Evolutionary conservation across 768 basidiomycete genomes (phyloP).

Genomic region (Plicaturopsis crispa): DNA sequence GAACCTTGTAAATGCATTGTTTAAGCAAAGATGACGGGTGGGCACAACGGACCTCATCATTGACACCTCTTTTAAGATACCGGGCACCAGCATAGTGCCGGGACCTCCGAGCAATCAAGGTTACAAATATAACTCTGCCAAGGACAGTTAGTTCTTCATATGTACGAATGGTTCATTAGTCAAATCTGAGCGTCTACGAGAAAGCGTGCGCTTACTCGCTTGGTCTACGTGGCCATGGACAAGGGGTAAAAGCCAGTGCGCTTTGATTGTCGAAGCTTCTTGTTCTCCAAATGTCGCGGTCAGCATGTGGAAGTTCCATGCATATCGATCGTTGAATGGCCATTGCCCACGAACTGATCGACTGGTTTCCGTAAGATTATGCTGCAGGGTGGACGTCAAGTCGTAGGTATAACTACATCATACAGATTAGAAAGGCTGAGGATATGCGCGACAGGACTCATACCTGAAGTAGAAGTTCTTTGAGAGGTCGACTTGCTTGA

Average conservation of each 20-base stretch:
- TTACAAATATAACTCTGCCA: slow-evolving; percentile 85
- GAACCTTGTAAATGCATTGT: background rate
- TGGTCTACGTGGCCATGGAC: slow-evolving; percentile 97
- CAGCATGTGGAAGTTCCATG: slow-evolving; percentile 93
- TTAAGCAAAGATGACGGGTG: background rate
- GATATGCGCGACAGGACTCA: slow-evolving; percentile 1
- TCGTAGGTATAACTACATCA: slow-evolving; percentile 85
- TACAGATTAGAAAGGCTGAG: background rate
- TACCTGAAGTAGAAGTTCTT: slow-evolving; percentile 99
- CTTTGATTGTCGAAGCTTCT: slow-evolving; percentile 32
- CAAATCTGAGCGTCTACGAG: background rate
- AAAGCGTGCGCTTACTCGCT: slow-evolving; percentile 68
- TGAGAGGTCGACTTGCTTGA: slow-evolving; percentile 96
- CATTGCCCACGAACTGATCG: slow-evolving; percentile 37
- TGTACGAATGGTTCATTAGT: too few species aligned
- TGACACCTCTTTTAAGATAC: slow-evolving; percentile 90
- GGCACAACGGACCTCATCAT: slow-evolving; percentile 61
- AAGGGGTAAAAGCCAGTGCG: slow-evolving; percentile 85
- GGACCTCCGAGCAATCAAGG: slow-evolving; percentile 90
- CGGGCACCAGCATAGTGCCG: slow-evolving; percentile 94
- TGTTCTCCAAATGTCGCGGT: slow-evolving; percentile 51
- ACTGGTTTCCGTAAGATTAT: slow-evolving; percentile 66
- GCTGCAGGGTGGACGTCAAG: slow-evolving; percentile 90
- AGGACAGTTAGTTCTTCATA: slow-evolving; percentile 84
- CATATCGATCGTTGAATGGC: slow-evolving; percentile 81